A percentile compares a stretch with the other conserved stretches of the same genome.
phyloP scores from a whole-genome alignment of 2,329 filamentous ascomycete genomes.

The Paecilomyces formosus region DNA sequence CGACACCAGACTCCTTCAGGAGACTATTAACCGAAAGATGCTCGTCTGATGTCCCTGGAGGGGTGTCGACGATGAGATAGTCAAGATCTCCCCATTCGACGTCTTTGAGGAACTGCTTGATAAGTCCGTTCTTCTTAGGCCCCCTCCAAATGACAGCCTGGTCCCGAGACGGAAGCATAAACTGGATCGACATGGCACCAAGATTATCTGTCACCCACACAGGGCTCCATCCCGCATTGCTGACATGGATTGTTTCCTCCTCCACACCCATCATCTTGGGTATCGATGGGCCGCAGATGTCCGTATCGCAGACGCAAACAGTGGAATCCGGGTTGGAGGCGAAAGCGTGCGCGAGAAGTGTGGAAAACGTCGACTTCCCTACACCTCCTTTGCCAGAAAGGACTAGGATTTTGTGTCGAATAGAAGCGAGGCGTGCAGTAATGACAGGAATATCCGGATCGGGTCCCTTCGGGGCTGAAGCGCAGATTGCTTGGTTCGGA shows the following conservation, averaged over 20 bases:
- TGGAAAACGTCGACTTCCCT: constrained; percentile 90
- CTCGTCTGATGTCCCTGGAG: constrained; percentile 90
- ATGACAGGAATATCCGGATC: constrained; percentile 92
- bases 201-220: constrained; percentile 95
- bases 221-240: constrained; percentile 80
- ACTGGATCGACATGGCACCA: constrained; percentile 94
- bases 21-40: constrained; percentile 91
- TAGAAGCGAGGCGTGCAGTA: constrained; percentile 67
- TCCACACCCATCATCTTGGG: constrained; percentile 99
- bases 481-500: constrained; percentile 93
- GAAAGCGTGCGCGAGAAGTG: constrained; percentile 81
- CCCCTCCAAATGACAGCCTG: constrained; percentile 97
- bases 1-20: constrained; percentile 82
- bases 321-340: constrained; percentile 69
- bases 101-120: constrained; percentile 96
- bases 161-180: constrained; percentile 90
- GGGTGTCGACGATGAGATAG: constrained; percentile 88
- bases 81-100: constrained; percentile 97
- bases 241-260: constrained; percentile 85
- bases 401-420: constrained; percentile 88
- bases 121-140: constrained; percentile 96
- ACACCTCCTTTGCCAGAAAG: constrained; percentile 94
- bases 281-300: constrained; percentile 93
- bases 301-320: constrained; percentile 95
- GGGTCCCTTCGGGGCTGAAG: constrained; percentile 86